Conservation (phyloP, 306 rosid species). For the Ormosia semicastrata region DNA sequence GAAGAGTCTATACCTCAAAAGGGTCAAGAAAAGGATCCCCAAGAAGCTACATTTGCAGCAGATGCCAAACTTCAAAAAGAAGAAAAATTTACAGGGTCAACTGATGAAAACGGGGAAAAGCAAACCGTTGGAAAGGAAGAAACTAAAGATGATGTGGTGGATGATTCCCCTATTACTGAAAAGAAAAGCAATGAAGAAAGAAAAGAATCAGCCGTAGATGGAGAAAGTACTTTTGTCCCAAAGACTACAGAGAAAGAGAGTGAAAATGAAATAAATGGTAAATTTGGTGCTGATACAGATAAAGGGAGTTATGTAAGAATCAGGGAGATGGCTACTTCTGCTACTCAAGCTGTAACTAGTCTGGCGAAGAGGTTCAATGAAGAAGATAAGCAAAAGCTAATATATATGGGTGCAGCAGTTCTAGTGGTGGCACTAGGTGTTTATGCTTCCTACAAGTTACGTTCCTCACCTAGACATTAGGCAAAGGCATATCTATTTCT, state of each 20-base stretch:
- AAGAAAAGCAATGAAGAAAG: slow-evolving; percentile 17
- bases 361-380: slow-evolving; percentile 26
- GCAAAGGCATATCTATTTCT: neutral
- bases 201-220: neutral
- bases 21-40: neutral
- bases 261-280: neutral
- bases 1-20: neutral
- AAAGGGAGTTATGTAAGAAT: slow-evolving; percentile 8
- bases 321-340: slow-evolving; percentile 27
- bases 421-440: slow-evolving; percentile 33
- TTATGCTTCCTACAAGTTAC: slow-evolving; percentile 44
- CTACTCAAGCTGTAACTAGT: slow-evolving; percentile 33
- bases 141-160: neutral
- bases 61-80: slow-evolving; percentile 27
- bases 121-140: slow-evolving; percentile 1
- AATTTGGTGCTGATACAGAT: neutral
- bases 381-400: slow-evolving; percentile 39
- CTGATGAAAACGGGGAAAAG: slow-evolving; percentile 19
- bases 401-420: slow-evolving; percentile 36
- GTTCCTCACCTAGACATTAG: slow-evolving; percentile 24
- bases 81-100: neutral
- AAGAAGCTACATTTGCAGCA: neutral
- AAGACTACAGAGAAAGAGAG: neutral
- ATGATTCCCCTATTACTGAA: neutral
- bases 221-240: neutral